These are phyloP conservation scores for Gossypium longicalyx DNA, from an alignment of 345 rosid genomes.

Conservation along the genomic window DNA sequence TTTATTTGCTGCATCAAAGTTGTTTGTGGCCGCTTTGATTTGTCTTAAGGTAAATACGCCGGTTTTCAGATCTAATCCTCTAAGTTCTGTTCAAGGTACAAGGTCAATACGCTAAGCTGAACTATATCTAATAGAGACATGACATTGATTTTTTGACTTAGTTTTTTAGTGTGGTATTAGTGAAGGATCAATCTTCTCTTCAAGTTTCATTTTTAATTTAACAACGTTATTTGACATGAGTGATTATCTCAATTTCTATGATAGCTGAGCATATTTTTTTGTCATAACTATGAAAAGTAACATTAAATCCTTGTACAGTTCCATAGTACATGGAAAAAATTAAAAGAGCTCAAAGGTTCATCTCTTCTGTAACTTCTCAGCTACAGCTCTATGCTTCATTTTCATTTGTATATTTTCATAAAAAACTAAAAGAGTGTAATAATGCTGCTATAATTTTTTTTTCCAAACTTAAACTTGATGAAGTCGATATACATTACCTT, in stretches of 20 bases:
- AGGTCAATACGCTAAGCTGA: background rate
- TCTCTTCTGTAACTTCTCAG: no score
- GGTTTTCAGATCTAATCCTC: slow-evolving; percentile 30
- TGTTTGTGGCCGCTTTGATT: slow-evolving; percentile 37
- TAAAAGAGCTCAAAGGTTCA: no score
- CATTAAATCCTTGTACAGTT: no score
- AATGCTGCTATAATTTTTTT: background rate
- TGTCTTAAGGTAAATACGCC: slow-evolving; percentile 36
- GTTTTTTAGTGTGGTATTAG: no score
- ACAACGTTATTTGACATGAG: no score
- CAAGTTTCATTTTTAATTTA: no score
- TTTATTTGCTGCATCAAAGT: slow-evolving; percentile 39
- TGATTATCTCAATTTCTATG: no score
- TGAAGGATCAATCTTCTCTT: no score
- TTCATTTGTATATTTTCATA: background rate
- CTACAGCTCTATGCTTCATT: background rate
- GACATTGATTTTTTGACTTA: no score
- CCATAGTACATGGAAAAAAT: no score
- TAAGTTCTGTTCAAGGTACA: slow-evolving; percentile 20
- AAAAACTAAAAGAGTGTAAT: background rate
- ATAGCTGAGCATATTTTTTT: no score
- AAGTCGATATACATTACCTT: slow-evolving; percentile 15
- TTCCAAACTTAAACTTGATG: background rate
- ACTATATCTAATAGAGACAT: background rate
- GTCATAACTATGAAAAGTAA: no score